Base-by-base conservation (phyloP, 306 rosid species). In the Carpinus viminea region DNA sequence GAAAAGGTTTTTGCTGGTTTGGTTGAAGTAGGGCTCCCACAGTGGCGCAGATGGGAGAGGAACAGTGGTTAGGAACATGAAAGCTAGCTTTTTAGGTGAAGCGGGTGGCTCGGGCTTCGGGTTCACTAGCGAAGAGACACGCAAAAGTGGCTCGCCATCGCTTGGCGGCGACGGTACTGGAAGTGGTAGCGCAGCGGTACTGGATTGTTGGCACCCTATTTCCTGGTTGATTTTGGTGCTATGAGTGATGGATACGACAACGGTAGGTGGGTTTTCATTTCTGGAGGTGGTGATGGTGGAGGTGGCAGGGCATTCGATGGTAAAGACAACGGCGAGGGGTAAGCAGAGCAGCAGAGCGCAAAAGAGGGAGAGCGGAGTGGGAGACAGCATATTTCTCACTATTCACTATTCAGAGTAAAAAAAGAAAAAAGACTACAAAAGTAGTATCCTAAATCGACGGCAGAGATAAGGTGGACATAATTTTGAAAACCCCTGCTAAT, bases 261-360 rank as follows among this genome's bases (percentile, higher is more conserved):
- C 34, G 17, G 53, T 18, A 46, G 38, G 62, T 12, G 81, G 50
- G 2, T 43, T 57, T 24, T 60, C 28, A 4, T 66, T 13, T 36
- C 69, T 2, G 17, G 12, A 1, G 34, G 46, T 2, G 74, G 70
- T 4, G 2, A 46, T 17, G 55, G 59, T 26, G 64, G 65, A 26
- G 31, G 70, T 26, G 18, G 85, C 4, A 8, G 84, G 86, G 73
- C 72, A 76, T 57, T 51, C 83, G 81, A 84, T 28, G 83, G 96
- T 82, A 83, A 83, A 83, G 41, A 91, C 6, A n/a, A 93, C 24
- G 83, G 93, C 92, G 11, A 93, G 61, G 57, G 94, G 88, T 18
- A 89, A 70, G 28, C 91, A 91, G 3, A 93, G 88, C 24, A 93
- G 87, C 1, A 89, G 18, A 13, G 88, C 89, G 76, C 88, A 89